Conservation (phyloP, 2,329 filamentous ascomycete genomes). For the Helotiales sp. region DNA sequence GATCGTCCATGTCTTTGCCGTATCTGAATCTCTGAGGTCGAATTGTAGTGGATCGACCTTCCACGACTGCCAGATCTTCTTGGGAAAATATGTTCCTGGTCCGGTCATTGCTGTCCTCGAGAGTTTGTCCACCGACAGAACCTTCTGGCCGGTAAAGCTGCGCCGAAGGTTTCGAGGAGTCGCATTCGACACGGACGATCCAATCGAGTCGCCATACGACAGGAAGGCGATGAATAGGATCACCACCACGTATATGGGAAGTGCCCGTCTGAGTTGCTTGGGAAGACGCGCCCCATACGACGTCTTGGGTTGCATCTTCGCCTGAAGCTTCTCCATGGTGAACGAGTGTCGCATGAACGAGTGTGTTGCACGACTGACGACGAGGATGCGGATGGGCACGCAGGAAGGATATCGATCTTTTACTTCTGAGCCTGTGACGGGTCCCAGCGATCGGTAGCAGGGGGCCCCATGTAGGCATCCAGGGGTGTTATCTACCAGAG, state of each 20-base stretch:
- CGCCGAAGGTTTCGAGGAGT: conserved; percentile 1
- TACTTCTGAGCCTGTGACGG: not conserved
- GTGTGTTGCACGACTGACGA: no score
- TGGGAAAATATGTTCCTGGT: conserved; percentile 47
- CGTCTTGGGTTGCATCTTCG: not conserved
- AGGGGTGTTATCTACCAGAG: not conserved
- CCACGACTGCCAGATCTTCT: conserved; percentile 78
- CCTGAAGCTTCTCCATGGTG: not conserved
- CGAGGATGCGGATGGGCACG: not conserved
- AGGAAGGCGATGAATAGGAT: conserved; percentile 28
- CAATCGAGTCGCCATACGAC: conserved; percentile 20
- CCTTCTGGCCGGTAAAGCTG: conserved; percentile 5
- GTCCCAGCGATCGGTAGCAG: not conserved
- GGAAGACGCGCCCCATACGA: conserved; percentile 6
- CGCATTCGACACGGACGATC: conserved; percentile 7
- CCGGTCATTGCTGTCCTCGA: no score
- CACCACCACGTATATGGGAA: conserved; percentile 29
- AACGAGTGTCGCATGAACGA: not conserved
- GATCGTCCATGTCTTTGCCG: conserved; percentile 62
- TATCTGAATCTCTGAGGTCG: conserved; percentile 60
- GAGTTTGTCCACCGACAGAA: no score
- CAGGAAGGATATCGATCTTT: not conserved
- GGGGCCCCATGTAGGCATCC: not conserved
- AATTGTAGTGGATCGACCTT: conserved; percentile 68
- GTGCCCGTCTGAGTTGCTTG: conserved; percentile 24